These are phyloP conservation scores for Dendrobium huoshanense DNA, from an alignment of 106 monocot species.

Conservation along the genomic window DNA sequence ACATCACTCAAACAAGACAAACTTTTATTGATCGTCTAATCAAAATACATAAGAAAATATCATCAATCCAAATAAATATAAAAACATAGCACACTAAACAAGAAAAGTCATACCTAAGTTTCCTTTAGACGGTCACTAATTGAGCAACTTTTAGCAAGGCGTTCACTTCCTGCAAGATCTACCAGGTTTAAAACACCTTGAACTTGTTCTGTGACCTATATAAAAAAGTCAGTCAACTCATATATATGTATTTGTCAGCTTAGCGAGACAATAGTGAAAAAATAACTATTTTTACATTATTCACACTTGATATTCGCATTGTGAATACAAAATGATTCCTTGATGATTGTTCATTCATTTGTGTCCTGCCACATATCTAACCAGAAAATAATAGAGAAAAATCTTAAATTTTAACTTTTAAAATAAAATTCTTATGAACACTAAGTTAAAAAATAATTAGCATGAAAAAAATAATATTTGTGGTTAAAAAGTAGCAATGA, in stretches of 20 bases:
- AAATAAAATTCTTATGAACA: neutral
- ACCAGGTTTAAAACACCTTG: constrained; percentile 87
- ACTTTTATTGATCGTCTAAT: constrained; percentile 81
- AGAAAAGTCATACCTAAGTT: constrained; percentile 50
- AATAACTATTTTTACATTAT: constrained; percentile 37
- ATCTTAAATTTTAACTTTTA: neutral
- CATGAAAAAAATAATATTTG: no score
- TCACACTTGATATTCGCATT: constrained; percentile 64
- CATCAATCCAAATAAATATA: neutral
- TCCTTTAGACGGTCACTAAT: constrained; percentile 92
- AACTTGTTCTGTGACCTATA: constrained; percentile 74
- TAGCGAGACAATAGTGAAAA: neutral
- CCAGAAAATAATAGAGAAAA: neutral
- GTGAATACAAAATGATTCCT: constrained; percentile 94
- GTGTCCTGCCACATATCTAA: constrained; percentile 80
- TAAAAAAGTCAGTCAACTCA: neutral
- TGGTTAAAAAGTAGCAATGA: no score
- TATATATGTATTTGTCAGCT: neutral
- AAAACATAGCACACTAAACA: neutral
- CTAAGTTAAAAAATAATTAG: neutral
- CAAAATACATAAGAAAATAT: neutral
- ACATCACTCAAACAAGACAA: constrained; percentile 80
- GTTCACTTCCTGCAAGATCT: constrained; percentile 92
- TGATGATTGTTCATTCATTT: constrained; percentile 91
- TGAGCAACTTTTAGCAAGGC: constrained; percentile 72